Evolutionary conservation across 345 rosid genomes (phyloP).

Genomic region (Brassica carinata): DNA sequence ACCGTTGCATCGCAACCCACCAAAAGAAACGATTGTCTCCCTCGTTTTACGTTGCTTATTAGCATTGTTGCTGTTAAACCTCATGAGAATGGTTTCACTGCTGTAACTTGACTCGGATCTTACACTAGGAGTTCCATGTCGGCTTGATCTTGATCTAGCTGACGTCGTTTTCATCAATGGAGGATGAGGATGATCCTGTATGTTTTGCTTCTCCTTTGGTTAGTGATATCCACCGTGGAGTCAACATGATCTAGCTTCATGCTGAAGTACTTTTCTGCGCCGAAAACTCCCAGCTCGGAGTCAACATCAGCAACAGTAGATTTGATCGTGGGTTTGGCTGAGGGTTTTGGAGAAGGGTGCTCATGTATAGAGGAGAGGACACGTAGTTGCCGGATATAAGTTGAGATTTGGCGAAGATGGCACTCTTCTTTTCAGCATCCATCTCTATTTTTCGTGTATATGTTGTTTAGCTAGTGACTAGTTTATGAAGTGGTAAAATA

Average conservation of each 20-base stretch:
- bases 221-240: constrained; percentile 18
- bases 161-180: constrained; percentile 54
- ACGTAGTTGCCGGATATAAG: constrained; percentile 28
- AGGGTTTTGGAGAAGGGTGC: constrained; percentile 29
- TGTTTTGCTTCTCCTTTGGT: constrained; percentile 29
- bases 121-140: constrained; percentile 54
- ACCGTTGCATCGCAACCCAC: constrained; percentile 64
- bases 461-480: constrained; percentile 31
- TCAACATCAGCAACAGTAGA: constrained; percentile 39
- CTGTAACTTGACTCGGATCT: constrained; percentile 69
- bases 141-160: constrained; percentile 38
- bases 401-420: constrained; percentile 34
- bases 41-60: constrained; percentile 47
- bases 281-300: constrained; percentile 73
- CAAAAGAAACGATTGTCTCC: constrained; percentile 48
- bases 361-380: constrained; percentile 38
- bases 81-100: constrained; percentile 60
- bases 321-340: constrained; percentile 23
- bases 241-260: constrained; percentile 34
- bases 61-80: constrained; percentile 35
- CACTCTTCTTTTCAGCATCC: constrained; percentile 40
- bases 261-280: constrained; percentile 83
- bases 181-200: constrained; percentile 21
- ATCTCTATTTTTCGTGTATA: constrained; percentile 23
- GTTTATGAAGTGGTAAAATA: constrained; percentile 14